These are phyloP conservation scores for Saccharomyces eubayanus DNA, from an alignment of 805 yeast genomes.

Conservation along the genomic window DNA sequence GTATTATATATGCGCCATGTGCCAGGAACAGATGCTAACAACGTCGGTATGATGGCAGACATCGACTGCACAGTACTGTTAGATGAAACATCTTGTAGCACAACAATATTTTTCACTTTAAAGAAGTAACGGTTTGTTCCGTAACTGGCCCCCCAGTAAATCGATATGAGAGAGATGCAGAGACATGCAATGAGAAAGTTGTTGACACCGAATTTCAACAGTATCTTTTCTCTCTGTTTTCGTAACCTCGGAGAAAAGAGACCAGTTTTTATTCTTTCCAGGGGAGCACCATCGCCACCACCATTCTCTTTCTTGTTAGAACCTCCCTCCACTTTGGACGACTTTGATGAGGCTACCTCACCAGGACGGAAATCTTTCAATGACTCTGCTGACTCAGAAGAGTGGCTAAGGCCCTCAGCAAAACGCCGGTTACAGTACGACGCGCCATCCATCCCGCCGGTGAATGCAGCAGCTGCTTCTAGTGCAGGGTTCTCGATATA, in stretches of 20 bases:
- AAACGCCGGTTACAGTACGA: not conserved
- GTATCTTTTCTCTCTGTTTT: slow-evolving; percentile 8
- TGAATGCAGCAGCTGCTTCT: not conserved
- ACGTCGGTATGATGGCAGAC: not conserved
- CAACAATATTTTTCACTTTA: slow-evolving; percentile 27
- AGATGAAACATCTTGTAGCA: slow-evolving; percentile 27
- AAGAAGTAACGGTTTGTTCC: slow-evolving; percentile 18
- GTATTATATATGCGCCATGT: slow-evolving; percentile 27
- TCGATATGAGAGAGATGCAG: slow-evolving; percentile 19
- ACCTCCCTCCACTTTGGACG: not conserved
- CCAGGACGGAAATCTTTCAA: not conserved
- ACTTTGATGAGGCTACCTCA: not conserved
- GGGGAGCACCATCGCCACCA: not conserved
- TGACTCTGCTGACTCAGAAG: not conserved
- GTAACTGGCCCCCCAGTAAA: slow-evolving; percentile 35
- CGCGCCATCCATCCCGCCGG: not conserved
- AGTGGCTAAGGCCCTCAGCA: not conserved
- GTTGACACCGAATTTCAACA: slow-evolving; percentile 7
- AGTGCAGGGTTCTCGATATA: not conserved
- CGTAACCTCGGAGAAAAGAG: slow-evolving; percentile 13
- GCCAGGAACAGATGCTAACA: slow-evolving; percentile 10
- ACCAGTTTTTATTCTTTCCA: slow-evolving; percentile 10
- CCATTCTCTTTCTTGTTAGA: not conserved
- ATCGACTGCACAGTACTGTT: not conserved
- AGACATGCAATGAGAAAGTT: slow-evolving; percentile 18